Evolutionary conservation across 352 stramenopile species (phyloP).

Genomic region (Discostella stelligera): DNA sequence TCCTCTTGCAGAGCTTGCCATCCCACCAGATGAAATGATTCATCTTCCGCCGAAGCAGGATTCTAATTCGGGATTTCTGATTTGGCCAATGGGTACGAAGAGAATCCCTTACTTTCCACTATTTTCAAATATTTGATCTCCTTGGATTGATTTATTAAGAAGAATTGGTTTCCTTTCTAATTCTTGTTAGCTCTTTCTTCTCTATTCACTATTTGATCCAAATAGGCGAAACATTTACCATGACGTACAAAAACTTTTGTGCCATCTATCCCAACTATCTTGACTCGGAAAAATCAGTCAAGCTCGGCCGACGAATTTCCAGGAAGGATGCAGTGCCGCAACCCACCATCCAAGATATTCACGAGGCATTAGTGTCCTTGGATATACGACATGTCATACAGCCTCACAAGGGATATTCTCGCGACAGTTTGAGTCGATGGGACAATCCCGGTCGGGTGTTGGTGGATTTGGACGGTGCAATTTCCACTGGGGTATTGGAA

Average conservation of each 20-base stretch:
- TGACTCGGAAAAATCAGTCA: conserved; percentile 75
- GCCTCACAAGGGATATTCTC: conserved; percentile 75
- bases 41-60: conserved; percentile 57
- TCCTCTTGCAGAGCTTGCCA: conserved; percentile 62
- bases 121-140: not conserved
- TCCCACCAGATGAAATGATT: conserved; percentile 69
- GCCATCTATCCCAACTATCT: conserved; percentile 76
- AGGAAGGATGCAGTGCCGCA: conserved; percentile 55
- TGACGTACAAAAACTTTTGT: conserved; percentile 65
- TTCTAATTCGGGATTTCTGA: conserved; percentile 62
- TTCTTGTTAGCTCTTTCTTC: conserved; percentile 2
- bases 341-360: conserved; percentile 70
- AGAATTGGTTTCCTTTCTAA: not conserved
- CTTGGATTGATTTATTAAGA: not conserved
- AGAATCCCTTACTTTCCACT: not conserved
- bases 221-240: conserved; percentile 65
- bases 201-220: conserved; percentile 2
- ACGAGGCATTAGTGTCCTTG: conserved; percentile 62
- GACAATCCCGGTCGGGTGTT: conserved; percentile 73
- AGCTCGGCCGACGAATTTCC: conserved; percentile 62
- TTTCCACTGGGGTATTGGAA: conserved; percentile 19
- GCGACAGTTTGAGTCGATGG: conserved; percentile 65
- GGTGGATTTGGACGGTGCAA: conserved; percentile 57
- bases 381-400: conserved; percentile 73
- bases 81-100: conserved; percentile 72